Conservation (phyloP, 306 rosid species). For the Castanea mollissima region DNA sequence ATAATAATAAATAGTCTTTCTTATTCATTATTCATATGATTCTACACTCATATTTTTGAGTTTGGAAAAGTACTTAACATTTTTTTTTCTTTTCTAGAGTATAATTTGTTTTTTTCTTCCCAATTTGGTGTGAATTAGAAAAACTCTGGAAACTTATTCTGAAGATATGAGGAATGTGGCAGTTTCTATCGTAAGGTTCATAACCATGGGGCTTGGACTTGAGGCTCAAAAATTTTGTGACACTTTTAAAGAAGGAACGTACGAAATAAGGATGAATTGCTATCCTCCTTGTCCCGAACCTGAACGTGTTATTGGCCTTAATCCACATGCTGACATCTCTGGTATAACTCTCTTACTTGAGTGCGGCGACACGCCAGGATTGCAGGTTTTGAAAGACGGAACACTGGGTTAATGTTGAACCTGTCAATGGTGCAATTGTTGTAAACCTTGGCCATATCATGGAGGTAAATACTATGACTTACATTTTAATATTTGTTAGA, state of each 20-base stretch:
- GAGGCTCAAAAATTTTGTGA: slow-evolving; percentile 30
- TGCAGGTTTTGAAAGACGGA: slow-evolving; percentile 43
- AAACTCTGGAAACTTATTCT: slow-evolving; percentile 38
- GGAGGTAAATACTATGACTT: slow-evolving; percentile 25
- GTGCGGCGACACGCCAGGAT: slow-evolving; percentile 34
- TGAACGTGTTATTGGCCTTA: slow-evolving; percentile 41
- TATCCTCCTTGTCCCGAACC: slow-evolving; percentile 55
- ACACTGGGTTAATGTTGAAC: slow-evolving; percentile 44
- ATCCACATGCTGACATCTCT: slow-evolving; percentile 45
- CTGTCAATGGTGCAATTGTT: slow-evolving; percentile 41
- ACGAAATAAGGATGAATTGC: slow-evolving; percentile 41
- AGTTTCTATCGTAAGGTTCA: slow-evolving; percentile 38
- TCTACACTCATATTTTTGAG: background rate
- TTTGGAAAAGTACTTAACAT: background rate
- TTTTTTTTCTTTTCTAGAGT: background rate
- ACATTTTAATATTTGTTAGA: no score
- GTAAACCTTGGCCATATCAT: slow-evolving; percentile 42
- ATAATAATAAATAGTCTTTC: no score
- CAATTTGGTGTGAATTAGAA: slow-evolving; percentile 22
- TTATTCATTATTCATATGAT: background rate
- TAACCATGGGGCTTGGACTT: slow-evolving; percentile 36
- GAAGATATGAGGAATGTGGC: slow-evolving; percentile 36
- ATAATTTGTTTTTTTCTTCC: background rate
- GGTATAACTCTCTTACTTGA: slow-evolving; percentile 49
- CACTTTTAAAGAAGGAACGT: slow-evolving; percentile 37